Base-by-base conservation (phyloP, 2,329 filamentous ascomycete genomes). In the Lachnellula occidentalis region DNA sequence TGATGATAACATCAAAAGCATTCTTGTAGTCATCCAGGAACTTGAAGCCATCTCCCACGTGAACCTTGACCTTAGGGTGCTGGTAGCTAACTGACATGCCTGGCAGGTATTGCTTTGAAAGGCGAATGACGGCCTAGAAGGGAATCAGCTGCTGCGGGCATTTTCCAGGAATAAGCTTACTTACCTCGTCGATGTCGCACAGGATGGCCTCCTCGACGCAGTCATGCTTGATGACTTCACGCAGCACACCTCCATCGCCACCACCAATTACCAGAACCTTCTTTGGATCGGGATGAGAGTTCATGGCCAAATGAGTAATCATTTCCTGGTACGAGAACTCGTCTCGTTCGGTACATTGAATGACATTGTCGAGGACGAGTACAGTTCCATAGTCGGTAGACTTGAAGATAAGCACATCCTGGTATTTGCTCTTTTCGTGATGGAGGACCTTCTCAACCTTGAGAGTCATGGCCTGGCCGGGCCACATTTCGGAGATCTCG, bases 301-400 rank as follows among this genome's bases (percentile, higher is more conserved):
- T 94, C 87, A 99, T 90, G 76, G 91, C 94, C 65, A 99, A 82
- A 77, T 99, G 91, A 66, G 92, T 92, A 76, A 99, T 99, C 94
- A 99, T 99, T 83, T 99, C 94, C 81, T 99, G 94, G 85, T 96
- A 96, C 67, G 92, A 90, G 81, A 97, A 99, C 80, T 99, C 94
- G 72, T 99, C 91, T 64, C 92, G 87, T 84, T 99, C 94, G 66
- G 94, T 97, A 83, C 86, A 91, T 78, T 99, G 94, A 74, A 99
- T 96, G 72, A 96, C 94, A 73, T 97, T 97, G 82, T 99, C 94
- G 65, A 99, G 85, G 61, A 99, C 92, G 56, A 99, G 82, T 58
- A 97, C 92, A 70, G 85, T 95, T 74, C 94, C 94, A 74, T 97
- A 88, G 81, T 97, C 85, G 78, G 87, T 95, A 67, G 90, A 96